phyloP scores from a whole-genome alignment of 2,329 filamentous ascomycete species.

The Daldinia sp. region DNA sequence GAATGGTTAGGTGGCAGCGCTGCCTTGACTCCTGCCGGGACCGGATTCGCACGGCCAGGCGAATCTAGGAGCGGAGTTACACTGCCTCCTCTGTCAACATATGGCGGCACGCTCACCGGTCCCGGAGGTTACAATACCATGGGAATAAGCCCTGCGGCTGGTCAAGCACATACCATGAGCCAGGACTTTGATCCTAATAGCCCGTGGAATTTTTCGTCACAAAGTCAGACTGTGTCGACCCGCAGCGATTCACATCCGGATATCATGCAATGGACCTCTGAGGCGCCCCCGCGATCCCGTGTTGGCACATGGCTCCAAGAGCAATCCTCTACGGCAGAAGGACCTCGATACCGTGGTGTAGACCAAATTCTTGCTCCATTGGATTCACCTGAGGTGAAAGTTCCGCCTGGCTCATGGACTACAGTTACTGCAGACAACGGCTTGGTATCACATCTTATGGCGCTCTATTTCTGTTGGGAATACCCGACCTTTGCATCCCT shows the following conservation, averaged over 20 bases:
- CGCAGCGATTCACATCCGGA: conserved; percentile 58
- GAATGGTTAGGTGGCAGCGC: conserved; percentile 57
- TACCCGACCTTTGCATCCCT: conserved; percentile 79
- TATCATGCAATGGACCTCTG: conserved; percentile 56
- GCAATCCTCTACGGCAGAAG: conserved; percentile 46
- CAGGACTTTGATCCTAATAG: conserved; percentile 55
- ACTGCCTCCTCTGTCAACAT: conserved; percentile 43
- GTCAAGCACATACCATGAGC: conserved; percentile 46
- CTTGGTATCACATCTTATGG: conserved; percentile 70
- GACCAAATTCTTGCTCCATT: conserved; percentile 60
- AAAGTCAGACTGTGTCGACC: conserved; percentile 57
- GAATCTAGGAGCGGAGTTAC: conserved; percentile 42
- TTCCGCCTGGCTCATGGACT: conserved; percentile 64
- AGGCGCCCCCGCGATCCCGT: conserved; percentile 54
- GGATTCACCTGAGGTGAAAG: conserved; percentile 54
- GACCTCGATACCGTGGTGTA: conserved; percentile 51
- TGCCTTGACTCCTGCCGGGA: conserved; percentile 45
- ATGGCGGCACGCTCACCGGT: conserved; percentile 29
- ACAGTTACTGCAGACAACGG: conserved; percentile 63
- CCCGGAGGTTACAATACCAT: conserved; percentile 43
- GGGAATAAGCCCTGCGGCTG: conserved; percentile 46
- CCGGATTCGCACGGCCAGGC: conserved; percentile 42
- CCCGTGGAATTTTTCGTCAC: conserved; percentile 58
- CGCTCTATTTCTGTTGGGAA: conserved; percentile 78
- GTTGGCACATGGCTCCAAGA: conserved; percentile 61